Percentiles rank a stretch among this genome's conserved stretches.
These are phyloP conservation scores for Capsicum chinense DNA, from an alignment of 257 asterid genomes.

Conservation along the genomic window DNA sequence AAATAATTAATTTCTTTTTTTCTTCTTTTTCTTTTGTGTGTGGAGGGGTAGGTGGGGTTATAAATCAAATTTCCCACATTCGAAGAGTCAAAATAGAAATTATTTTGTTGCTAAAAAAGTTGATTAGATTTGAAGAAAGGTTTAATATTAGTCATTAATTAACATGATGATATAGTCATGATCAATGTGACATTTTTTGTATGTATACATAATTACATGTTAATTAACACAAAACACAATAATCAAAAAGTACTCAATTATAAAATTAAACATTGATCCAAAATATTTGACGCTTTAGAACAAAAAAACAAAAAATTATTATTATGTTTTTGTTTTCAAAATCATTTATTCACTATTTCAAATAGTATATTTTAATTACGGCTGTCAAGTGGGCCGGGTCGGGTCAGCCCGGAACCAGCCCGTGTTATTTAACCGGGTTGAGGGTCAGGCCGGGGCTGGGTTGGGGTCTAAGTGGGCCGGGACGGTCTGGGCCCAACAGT, in stretches of 20 bases:
- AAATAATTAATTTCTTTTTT: too few relatives aligned
- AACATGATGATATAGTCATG: conserved; percentile 21
- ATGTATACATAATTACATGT: not conserved
- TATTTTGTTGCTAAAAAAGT: not conserved
- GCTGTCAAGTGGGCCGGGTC: too few relatives aligned
- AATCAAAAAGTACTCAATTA: not conserved
- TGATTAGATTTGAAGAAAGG: not conserved
- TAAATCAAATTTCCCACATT: not conserved
- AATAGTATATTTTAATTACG: too few relatives aligned
- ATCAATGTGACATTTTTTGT: not conserved
- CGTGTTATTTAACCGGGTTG: too few relatives aligned
- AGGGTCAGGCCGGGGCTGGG: too few relatives aligned
- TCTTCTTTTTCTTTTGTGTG: too few relatives aligned
- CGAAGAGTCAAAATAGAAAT: conserved; percentile 1
- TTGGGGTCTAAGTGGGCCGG: too few relatives aligned
- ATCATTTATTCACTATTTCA: too few relatives aligned
- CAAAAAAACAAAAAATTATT: not conserved
- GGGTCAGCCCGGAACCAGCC: too few relatives aligned
- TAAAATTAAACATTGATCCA: not conserved
- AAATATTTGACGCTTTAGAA: not conserved
- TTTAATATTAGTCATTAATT: not conserved
- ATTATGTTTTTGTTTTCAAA: too few relatives aligned
- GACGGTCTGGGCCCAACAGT: too few relatives aligned
- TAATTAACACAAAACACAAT: not conserved
- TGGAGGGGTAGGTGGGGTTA: too few relatives aligned